phyloP scores from a whole-genome alignment of 331 rosid species.

The Malus hybrid region DNA sequence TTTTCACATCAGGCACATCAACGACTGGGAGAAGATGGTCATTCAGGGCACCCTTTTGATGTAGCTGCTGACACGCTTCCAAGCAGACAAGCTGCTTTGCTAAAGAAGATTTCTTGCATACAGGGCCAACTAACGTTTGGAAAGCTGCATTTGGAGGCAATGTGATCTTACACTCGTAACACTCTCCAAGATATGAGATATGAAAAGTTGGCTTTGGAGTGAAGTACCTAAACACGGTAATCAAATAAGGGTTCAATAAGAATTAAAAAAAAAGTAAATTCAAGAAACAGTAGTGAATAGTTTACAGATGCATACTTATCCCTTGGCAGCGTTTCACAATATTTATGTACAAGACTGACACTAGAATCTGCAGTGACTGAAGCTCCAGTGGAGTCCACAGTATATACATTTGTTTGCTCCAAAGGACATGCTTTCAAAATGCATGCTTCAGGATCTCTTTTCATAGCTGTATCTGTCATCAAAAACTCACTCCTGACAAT shows the following conservation, averaged over 20 bases:
- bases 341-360: slow-evolving; percentile 47
- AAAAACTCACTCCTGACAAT: slow-evolving; percentile 68
- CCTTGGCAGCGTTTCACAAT: slow-evolving; percentile 63
- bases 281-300: background rate
- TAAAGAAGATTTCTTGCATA: slow-evolving; percentile 36
- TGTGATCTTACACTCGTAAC: slow-evolving; percentile 43
- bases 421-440: slow-evolving; percentile 24
- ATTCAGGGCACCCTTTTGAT: slow-evolving; percentile 71
- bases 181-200: slow-evolving; percentile 30
- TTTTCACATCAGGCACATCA: slow-evolving; percentile 22
- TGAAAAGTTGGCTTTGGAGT: slow-evolving; percentile 49
- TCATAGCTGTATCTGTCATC: slow-evolving; percentile 56
- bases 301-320: slow-evolving; percentile 47
- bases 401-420: slow-evolving; percentile 33
- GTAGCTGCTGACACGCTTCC: slow-evolving; percentile 89
- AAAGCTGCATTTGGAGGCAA: slow-evolving; percentile 79
- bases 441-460: slow-evolving; percentile 37
- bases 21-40: slow-evolving; percentile 63
- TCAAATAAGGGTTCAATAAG: background rate
- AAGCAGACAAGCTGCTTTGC: slow-evolving; percentile 81
- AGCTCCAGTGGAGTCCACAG: slow-evolving; percentile 73
- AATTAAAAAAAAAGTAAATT: background rate
- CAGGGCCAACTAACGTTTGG: slow-evolving; percentile 60
- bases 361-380: slow-evolving; percentile 70
- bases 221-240: slow-evolving; percentile 46